phyloP scores from a whole-genome alignment of 202 grass and related monocot species.

The Hordeum pubiflorum region DNA sequence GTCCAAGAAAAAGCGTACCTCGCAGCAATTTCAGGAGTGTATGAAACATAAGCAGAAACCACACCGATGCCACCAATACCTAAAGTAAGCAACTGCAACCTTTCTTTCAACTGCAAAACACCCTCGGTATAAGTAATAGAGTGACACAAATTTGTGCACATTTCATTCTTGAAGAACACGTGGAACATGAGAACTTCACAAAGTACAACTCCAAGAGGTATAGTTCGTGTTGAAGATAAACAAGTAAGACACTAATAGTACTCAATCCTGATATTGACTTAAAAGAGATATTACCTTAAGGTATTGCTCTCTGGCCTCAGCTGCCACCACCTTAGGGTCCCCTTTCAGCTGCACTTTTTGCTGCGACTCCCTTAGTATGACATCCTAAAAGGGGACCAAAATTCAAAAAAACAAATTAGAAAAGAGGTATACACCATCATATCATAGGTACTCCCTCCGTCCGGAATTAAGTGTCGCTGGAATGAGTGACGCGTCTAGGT shows the following conservation, averaged over 20 bases:
- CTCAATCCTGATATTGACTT: neutral
- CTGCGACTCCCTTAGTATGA: conserved; percentile 77
- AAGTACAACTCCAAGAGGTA: neutral
- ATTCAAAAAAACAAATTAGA: neutral
- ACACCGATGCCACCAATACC: conserved; percentile 74
- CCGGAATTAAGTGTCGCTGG: too few species aligned
- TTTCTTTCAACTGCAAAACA: conserved; percentile 81
- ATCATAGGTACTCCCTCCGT: neutral
- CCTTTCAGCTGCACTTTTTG: conserved; percentile 50
- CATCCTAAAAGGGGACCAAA: conserved; percentile 53
- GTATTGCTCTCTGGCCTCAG: conserved; percentile 55
- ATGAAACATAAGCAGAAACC: conserved; percentile 82
- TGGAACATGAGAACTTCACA: neutral
- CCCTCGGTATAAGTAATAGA: neutral
- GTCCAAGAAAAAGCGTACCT: conserved; percentile 42
- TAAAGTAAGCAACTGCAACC: conserved; percentile 65
- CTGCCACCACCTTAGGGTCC: conserved; percentile 71
- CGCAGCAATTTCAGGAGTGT: conserved; percentile 86
- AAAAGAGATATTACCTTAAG: conserved; percentile 46
- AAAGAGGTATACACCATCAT: neutral
- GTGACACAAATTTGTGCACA: neutral
- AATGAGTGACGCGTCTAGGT: too few species aligned
- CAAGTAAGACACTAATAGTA: neutral
- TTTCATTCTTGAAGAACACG: conserved; percentile 8
- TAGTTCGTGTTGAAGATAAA: neutral